These are phyloP conservation scores for Saccharomyces hybrid DNA, from an alignment of 1,139 yeast species.

Conservation along the genomic window DNA sequence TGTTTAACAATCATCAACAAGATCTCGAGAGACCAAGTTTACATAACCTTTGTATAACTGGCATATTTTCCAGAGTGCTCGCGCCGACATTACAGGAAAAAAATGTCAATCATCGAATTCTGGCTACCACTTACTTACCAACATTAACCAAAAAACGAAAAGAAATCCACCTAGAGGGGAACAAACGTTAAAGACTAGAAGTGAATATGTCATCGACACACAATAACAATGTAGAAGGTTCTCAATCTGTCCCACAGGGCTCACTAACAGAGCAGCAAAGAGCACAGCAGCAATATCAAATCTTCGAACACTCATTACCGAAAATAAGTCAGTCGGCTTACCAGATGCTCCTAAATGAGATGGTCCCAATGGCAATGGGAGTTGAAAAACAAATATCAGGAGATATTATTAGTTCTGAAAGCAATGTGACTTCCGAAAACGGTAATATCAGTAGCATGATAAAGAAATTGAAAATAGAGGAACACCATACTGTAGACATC, in stretches of 20 bases:
- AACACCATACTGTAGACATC: constrained; percentile 6
- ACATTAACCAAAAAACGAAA: background rate
- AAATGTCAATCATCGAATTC: background rate
- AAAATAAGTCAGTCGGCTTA: constrained; percentile 25
- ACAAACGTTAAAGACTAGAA: background rate
- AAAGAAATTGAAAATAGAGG: constrained; percentile 13
- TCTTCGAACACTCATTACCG: constrained; percentile 29
- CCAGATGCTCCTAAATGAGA: constrained; percentile 56
- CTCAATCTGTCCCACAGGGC: constrained; percentile 5
- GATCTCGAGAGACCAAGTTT: background rate
- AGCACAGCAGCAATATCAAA: constrained; percentile 24
- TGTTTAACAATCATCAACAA: background rate
- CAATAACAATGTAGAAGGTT: background rate
- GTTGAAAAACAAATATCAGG: constrained; percentile 16
- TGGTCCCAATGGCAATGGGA: constrained; percentile 58
- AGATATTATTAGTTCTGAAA: constrained; percentile 4
- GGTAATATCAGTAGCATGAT: constrained; percentile 15
- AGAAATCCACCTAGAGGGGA: background rate
- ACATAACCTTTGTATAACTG: background rate
- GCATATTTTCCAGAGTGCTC: background rate
- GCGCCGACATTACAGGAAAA: background rate
- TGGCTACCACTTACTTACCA: background rate
- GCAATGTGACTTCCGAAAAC: background rate
- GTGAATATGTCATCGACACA: background rate
- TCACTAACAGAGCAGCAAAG: constrained; percentile 20